These are phyloP conservation scores for Boletellus ananas DNA, from an alignment of 768 basidiomycete species.

Conservation along the genomic window DNA sequence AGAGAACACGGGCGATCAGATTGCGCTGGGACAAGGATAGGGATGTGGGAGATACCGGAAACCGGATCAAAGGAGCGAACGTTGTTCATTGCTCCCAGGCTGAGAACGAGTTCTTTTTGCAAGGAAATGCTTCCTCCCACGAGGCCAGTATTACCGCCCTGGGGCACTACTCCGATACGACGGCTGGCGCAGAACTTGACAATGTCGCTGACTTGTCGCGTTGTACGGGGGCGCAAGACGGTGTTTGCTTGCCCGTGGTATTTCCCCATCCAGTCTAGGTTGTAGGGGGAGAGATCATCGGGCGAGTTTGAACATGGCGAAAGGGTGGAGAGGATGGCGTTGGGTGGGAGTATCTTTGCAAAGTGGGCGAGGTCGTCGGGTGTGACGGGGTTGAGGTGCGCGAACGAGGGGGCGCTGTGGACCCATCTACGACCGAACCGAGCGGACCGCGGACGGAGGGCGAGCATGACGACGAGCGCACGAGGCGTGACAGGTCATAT, in stretches of 20 bases:
- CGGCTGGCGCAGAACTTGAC: conserved; percentile 82
- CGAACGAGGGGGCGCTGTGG: conserved; percentile 15
- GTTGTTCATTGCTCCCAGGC: conserved; percentile 74
- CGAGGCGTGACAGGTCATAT: background rate
- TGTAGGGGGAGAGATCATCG: conserved; percentile 73
- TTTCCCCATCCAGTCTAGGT: conserved; percentile 96
- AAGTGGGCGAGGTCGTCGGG: conserved; percentile 64
- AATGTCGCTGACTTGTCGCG: conserved; percentile 83
- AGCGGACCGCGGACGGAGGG: background rate
- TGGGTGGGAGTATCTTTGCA: conserved; percentile 55
- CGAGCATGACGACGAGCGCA: conserved; percentile 7
- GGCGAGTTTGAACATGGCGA: conserved; percentile 42
- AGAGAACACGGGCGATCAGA: conserved; percentile 6
- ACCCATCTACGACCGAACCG: conserved; percentile 12
- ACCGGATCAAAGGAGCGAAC: conserved; percentile 81
- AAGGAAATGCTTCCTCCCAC: conserved; percentile 94
- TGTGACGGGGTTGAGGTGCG: conserved; percentile 47
- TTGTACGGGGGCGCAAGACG: conserved; percentile 85
- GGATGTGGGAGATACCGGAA: conserved; percentile 50
- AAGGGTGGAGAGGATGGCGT: conserved; percentile 67
- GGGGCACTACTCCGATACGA: conserved; percentile 88
- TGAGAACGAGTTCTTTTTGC: conserved; percentile 83
- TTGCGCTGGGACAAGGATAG: conserved; percentile 1
- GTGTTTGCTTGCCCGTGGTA: conserved; percentile 82
- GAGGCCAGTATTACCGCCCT: conserved; percentile 97